Evolutionary conservation across 2,329 filamentous ascomycete genomes (phyloP), one percentile per base, ranked within the genome.

Genomic region (Claviceps sp.): DNA sequence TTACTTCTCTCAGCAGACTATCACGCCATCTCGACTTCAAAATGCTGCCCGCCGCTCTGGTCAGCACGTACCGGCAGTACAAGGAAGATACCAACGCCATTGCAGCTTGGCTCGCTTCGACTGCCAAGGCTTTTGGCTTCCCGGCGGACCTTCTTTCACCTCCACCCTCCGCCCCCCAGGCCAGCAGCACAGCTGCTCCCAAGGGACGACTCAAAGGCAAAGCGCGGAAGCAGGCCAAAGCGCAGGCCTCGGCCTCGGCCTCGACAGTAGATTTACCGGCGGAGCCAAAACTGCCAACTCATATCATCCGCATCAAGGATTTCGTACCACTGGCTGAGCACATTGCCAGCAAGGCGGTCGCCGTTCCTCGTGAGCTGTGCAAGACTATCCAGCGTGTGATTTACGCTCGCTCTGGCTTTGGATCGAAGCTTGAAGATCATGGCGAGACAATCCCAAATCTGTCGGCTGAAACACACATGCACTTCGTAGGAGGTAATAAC

Each of bases 81-180:
- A 72, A 70, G 53, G 53, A 64, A n/a, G 69, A 72, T 51, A 70
- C 66, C 0, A 58, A 70, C 40, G 60, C 62, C 2, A 62, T 73
- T 9, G 68, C 67, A 1, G 58, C 61, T 37, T 73, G 70, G 70
- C 66, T 73, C 7, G 69, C 67, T 2, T 65, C 63, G 1, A 72
- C 68, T 0, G 70, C 70, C 41, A 66, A 62, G 48, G 55, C 58
- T 2, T 59, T 57, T 42, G 69, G 69, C 4, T 70, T 62, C 47
- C 45, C 61, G 9, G 14, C 57, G 4, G 56, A 62, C 37, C 52
- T 61, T 9, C 55, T 61, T 11, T 44, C 30, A 45, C 24, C 41
- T 42, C 8, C n/a, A 5, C 37, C 45, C n/a, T 22, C 30, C 45
- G 20, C 30, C 11, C 16, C 30, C 11, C 6, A 22, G 16, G 26